Percentiles rank a stretch among this genome's conserved stretches.
Evolutionary conservation across 805 yeast genomes (phyloP).

Genomic region (Priceomyces castillae): DNA sequence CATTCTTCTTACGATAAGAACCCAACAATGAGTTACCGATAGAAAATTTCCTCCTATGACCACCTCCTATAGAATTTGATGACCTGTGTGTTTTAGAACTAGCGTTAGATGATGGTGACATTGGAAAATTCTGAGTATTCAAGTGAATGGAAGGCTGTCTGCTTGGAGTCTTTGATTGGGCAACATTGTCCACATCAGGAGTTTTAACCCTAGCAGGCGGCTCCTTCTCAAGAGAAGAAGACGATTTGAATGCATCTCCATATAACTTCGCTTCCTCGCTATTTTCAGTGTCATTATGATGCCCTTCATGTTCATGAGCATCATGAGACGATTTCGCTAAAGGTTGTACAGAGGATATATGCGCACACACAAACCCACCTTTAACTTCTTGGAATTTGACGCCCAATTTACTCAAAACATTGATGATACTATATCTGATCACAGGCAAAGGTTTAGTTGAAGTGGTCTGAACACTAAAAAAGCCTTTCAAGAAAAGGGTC

Average conservation of each 20-base stretch:
- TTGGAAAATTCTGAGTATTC: conserved; percentile 19
- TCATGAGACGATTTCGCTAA: conserved; percentile 5
- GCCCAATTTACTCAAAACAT: conserved; percentile 70
- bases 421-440: conserved; percentile 78
- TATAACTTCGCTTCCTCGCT: conserved; percentile 33
- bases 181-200: conserved; percentile 22
- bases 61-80: conserved; percentile 33
- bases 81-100: conserved; percentile 35
- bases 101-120: conserved; percentile 32
- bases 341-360: conserved; percentile 49
- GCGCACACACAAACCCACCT: conserved; percentile 89
- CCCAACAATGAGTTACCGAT: conserved; percentile 56
- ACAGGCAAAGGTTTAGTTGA: conserved; percentile 89
- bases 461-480: conserved; percentile 91
- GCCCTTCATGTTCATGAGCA: conserved; percentile 7
- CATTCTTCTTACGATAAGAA: conserved; percentile 47
- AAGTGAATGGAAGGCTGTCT: conserved; percentile 40
- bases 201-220: conserved; percentile 19
- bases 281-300: conserved; percentile 15
- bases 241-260: conserved; percentile 41
- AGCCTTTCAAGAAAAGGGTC: conserved; percentile 87
- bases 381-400: conserved; percentile 85
- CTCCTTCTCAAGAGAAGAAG: conserved; percentile 26
- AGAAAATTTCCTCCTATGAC: conserved; percentile 62
- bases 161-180: conserved; percentile 23